Evolutionary conservation across 306 rosid genomes (phyloP), one percentile per base, ranked within the genome.

Genomic region (Senna tora): DNA sequence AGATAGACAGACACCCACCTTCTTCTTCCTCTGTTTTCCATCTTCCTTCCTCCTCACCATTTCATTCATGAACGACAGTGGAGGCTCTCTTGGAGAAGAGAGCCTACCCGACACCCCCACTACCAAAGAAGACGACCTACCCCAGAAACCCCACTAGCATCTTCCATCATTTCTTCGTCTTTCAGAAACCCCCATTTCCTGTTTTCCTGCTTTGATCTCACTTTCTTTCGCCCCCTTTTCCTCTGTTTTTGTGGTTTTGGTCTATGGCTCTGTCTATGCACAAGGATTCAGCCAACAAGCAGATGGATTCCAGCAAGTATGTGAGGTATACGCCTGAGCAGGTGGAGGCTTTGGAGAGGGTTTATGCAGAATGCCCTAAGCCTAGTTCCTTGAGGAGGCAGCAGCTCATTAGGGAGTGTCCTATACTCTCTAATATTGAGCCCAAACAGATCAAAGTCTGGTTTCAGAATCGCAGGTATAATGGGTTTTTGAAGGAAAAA

Each of bases 391-490:
- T 91, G 68, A 85, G 95, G 67, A 91, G 98, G 61, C 98, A 94
- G 58, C 98, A 94, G 50, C 97, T 94, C 76, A 94, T 94, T 14
- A 83, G 98, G 50, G 98, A 94, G 76, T 91, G 97, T 17, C 98
- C 96, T 30, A 94, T 94, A 42, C 97, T 94, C 38, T 83, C 83
- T 10, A 89, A 94, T 47, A 94, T 94, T 81, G 98, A 94, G 65
- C 95, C 98, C 0, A 94, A 94, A 68, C 98, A 94, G 88, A 94
- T 94, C 88, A 94, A 94, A 89, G 97, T 94, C 32, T 94, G 98
- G 98, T 94, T 94, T 71, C 98, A 94, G 66, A 93, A 94, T 61
- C 92, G 98, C 71, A 94, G 98, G 98, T 94, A 58, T 6, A 11
- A 10, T 2, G 34, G 51, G 30, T 25, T 25, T 25, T 25, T 25